Evolutionary conservation across 2,329 filamentous ascomycete genomes (phyloP), one percentile per base, ranked within the genome.

Genomic region (Escovopsis sp.): DNA sequence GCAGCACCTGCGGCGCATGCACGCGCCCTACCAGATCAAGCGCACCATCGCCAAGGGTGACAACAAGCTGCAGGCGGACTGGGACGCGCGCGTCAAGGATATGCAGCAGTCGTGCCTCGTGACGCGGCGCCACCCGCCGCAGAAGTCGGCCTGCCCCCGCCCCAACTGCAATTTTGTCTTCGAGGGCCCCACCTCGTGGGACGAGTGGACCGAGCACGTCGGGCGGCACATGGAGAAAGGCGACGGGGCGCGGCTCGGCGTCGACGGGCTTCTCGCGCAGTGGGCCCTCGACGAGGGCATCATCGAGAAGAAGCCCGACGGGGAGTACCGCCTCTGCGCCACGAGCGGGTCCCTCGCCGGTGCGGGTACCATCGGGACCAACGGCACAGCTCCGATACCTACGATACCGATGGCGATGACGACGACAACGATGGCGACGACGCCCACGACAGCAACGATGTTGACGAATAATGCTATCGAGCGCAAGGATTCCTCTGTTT

Each of bases 1-100:
- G 0, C 88, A 96, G 52, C 88, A 98, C 49, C 69, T 93, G 12
- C 79, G 87, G 12, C 82, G 88, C 32, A 96, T 96, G 88, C 90
- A 98, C 48, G 76, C 79, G 0, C 76, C 79, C 0, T 72, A 73
- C 29, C 66, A 74, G 48, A 76, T 72, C 48, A 69, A 73, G 48
- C 66, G 72, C 47, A 56, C 68, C 9, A 56, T 69, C 14, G 59
- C 63, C 18, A 74, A 76, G 47, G 64, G 64, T 1, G 72, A 77
- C 44, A 68, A 60, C 47, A 72, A 70, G 45, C 53, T 75, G 5
- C 70, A 76, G 46, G 49, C 62, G 1, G 73, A 79, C 38, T 79
- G 74, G 75, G 75, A 78, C 33, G 59, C 58, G 0, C 71, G 75
- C 29, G 72, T 79, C 32, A 76, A 76, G 63, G 68, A 73, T 2